Percentiles rank a stretch among this genome's conserved stretches.
Conservation (phyloP, 2,329 filamentous ascomycete genomes). For the Ophiostoma ulmi region DNA sequence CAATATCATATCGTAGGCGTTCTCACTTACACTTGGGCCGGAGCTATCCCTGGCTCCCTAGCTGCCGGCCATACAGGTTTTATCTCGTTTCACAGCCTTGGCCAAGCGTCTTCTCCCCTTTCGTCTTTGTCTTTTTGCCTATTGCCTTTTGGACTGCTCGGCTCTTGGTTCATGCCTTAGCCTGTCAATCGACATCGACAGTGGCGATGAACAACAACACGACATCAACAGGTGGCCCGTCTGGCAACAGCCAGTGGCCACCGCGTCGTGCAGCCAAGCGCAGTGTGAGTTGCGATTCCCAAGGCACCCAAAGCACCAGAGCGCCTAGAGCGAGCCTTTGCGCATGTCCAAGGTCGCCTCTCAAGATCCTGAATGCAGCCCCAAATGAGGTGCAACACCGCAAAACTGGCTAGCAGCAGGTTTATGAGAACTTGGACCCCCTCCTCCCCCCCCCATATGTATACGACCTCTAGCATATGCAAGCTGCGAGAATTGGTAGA, state of each 20-base stretch:
- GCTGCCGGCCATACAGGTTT: neutral
- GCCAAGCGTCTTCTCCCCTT: conserved; percentile 10
- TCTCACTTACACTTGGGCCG: neutral
- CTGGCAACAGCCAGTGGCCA: conserved; percentile 37
- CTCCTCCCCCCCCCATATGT: neutral
- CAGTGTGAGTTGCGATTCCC: conserved; percentile 37
- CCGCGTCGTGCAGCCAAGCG: conserved; percentile 43
- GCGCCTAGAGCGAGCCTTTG: neutral
- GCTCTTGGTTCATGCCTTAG: neutral
- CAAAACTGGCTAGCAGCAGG: neutral
- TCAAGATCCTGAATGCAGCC: neutral
- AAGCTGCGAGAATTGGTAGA: neutral
- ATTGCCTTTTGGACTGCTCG: neutral
- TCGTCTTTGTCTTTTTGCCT: neutral
- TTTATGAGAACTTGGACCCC: neutral
- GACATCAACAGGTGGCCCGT: conserved; percentile 12
- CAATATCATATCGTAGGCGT: neutral
- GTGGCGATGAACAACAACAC: conserved; percentile 34
- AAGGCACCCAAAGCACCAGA: neutral
- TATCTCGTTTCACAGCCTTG: conserved; percentile 15
- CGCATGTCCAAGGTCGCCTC: neutral
- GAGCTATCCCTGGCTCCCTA: conserved; percentile 11
- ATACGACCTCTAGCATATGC: neutral
- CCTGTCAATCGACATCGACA: neutral
- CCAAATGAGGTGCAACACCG: conserved; percentile 1